Evolutionary conservation across 2,329 filamentous ascomycete genomes (phyloP), one percentile per base, ranked within the genome.

Genomic region (Stagonosporopsis vannaccii): DNA sequence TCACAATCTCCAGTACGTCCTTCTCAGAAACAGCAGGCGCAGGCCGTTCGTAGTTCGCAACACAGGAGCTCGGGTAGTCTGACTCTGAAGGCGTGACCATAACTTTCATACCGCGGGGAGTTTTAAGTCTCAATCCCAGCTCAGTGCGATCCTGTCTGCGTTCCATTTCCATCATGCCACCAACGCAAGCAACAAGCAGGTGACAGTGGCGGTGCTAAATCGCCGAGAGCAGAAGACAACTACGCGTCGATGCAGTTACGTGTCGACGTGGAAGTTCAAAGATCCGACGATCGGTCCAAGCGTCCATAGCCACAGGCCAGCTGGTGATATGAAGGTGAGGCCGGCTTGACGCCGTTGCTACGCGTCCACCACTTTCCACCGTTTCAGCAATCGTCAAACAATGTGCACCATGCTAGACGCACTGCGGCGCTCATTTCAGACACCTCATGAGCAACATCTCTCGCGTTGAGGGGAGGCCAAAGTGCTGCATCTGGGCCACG

Each of bases 11-110:
- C 1, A 66, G 28, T 0, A 60, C 44, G 6, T 62, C 46, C 6
- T 20, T 1, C 32, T 69, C 68, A 0, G 56, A 9, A n/a, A 49
- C 60, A 0, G 50, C 19, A 2, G 53, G 37, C 3, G 56, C 20
- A 2, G 55, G 53, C 8, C 56, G 54, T 2, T 11, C 41, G 59
- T 62, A 68, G 13, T 62, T 59, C 0, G 45, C 43, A 7, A 58
- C 39, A 22, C 58, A 36, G 1, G 62, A 68, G 4, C 57, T 51
- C 4, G 68, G 58, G 22, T 54, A 65, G 46, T 50, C 60, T 20
- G 37, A 43, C 2, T 15, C 28, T 11, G 48, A 37, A 2, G 42
- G 52, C 20, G 3, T 36, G 1, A 51, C 13, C 25, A 32, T 45
- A 8, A 58, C 19, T n/a, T 41, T 50, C 20, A 8, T 12, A 11